Percentiles rank a stretch among this genome's conserved stretches.
Conservation (phyloP, 176 grass and related monocot genomes). For the Pontederia paniculata region DNA sequence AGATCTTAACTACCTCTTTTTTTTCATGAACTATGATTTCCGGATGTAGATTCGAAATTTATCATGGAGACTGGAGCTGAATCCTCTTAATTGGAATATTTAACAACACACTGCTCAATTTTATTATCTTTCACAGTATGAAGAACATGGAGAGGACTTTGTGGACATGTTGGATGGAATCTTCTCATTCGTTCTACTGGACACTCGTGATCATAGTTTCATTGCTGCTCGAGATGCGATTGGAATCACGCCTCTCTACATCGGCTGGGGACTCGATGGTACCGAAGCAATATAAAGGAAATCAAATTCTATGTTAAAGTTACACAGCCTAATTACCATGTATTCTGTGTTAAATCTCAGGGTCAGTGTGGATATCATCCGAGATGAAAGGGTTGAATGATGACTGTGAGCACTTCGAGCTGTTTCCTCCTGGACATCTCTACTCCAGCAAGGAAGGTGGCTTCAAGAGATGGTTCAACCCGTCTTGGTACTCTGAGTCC, state of each 20-base stretch:
- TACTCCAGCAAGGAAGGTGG: slow-evolving; percentile 57
- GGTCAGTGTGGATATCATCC: slow-evolving; percentile 68
- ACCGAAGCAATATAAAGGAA: not conserved
- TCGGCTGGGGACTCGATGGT: slow-evolving; percentile 83
- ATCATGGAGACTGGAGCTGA: no score
- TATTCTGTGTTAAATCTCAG: slow-evolving; percentile 1
- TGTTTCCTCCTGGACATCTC: slow-evolving; percentile 58
- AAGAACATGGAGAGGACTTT: slow-evolving; percentile 74
- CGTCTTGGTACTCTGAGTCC: slow-evolving; percentile 49
- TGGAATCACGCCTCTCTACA: slow-evolving; percentile 82
- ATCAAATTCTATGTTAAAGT: no score
- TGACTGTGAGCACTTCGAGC: slow-evolving; percentile 63
- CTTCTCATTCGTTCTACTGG: slow-evolving; percentile 77
- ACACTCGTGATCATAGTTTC: slow-evolving; percentile 52
- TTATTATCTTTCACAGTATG: slow-evolving; percentile 29
- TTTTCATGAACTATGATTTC: not conserved
- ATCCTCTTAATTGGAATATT: no score
- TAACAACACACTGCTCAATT: no score
- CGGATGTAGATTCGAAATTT: not conserved
- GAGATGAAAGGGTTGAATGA: slow-evolving; percentile 89
- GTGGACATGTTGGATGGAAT: slow-evolving; percentile 80
- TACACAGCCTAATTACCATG: not conserved
- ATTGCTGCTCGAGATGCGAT: slow-evolving; percentile 76
- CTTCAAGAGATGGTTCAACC: slow-evolving; percentile 64
- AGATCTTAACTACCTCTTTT: not conserved